Percentiles rank a stretch among this genome's conserved stretches.
These are phyloP conservation scores for Cylindrodendrum hubeiense DNA, from an alignment of 2,329 filamentous ascomycete genomes.

Conservation along the genomic window DNA sequence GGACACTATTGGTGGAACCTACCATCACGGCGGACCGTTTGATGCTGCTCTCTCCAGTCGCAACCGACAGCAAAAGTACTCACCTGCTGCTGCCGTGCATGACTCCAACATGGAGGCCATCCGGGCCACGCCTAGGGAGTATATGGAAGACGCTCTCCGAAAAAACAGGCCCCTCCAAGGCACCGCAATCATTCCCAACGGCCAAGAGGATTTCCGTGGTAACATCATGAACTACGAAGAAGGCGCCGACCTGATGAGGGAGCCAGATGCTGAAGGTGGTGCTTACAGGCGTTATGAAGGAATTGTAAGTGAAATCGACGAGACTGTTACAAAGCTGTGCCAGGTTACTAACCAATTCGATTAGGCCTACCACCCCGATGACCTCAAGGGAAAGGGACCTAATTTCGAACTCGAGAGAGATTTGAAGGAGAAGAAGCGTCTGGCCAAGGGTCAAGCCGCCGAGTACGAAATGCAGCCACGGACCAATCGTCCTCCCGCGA, in stretches of 20 bases:
- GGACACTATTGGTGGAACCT: slow-evolving; percentile 75
- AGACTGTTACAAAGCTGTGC: background rate
- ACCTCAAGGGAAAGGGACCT: slow-evolving; percentile 86
- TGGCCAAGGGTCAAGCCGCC: slow-evolving; percentile 48
- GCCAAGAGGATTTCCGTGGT: slow-evolving; percentile 75
- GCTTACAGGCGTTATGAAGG: slow-evolving; percentile 82
- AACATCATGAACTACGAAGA: slow-evolving; percentile 83
- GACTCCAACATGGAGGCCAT: slow-evolving; percentile 82
- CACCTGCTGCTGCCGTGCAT: slow-evolving; percentile 82
- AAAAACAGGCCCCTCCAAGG: slow-evolving; percentile 86
- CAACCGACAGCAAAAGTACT: slow-evolving; percentile 72
- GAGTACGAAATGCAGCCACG: slow-evolving; percentile 64
- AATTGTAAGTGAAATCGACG: slow-evolving; percentile 66
- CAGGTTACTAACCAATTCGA: slow-evolving; percentile 15
- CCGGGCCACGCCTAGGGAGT: slow-evolving; percentile 83
- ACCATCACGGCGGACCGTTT: slow-evolving; percentile 93
- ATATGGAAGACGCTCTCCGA: slow-evolving; percentile 78
- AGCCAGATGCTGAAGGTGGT: slow-evolving; percentile 75
- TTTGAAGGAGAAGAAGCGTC: slow-evolving; percentile 68
- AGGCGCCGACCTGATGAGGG: slow-evolving; percentile 87
- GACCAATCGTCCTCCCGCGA: slow-evolving; percentile 35
- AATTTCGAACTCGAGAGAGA: slow-evolving; percentile 78
- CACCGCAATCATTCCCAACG: slow-evolving; percentile 81
- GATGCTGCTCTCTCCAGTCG: slow-evolving; percentile 83
- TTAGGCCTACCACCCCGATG: slow-evolving; percentile 78